phyloP scores from a whole-genome alignment of 441 rosid genomes.

The Adansonia rubrostipa region DNA sequence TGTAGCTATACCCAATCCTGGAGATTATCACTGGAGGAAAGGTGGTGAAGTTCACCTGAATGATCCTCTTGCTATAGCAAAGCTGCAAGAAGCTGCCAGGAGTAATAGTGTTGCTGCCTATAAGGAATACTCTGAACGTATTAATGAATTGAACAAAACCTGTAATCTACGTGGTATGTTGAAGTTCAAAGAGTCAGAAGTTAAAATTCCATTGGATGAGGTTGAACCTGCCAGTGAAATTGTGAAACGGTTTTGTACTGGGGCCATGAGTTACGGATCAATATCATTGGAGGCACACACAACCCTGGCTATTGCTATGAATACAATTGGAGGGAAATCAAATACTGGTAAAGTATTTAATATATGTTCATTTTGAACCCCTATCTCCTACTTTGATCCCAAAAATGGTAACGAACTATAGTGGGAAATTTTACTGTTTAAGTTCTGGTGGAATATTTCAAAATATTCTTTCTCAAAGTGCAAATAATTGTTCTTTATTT shows the following conservation, averaged over 20 bases:
- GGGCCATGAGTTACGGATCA: conserved; percentile 99
- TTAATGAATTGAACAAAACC: conserved; percentile 85
- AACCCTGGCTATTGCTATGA: conserved; percentile 96
- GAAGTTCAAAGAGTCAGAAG: conserved; percentile 77
- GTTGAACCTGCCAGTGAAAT: conserved; percentile 99
- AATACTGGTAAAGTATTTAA: conserved; percentile 71
- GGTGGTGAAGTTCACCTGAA: conserved; percentile 97
- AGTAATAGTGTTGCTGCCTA: conserved; percentile 90
- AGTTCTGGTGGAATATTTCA: background rate
- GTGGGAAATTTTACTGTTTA: background rate
- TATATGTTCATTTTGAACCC: background rate
- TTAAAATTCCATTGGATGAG: conserved; percentile 75
- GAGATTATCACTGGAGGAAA: conserved; percentile 99
- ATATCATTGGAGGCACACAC: conserved; percentile 96
- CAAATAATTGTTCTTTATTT: background rate
- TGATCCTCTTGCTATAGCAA: conserved; percentile 97
- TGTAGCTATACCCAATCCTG: conserved; percentile 91
- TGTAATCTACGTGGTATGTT: conserved; percentile 96
- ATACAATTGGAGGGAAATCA: conserved; percentile 95
- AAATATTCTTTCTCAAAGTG: background rate
- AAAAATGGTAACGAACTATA: background rate
- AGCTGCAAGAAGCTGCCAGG: conserved; percentile 98
- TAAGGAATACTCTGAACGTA: conserved; percentile 93
- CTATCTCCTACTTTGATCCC: conserved; percentile 10
- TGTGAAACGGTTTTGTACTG: conserved; percentile 97